Evolutionary conservation across 257 asterid species (phyloP), one percentile per base, ranked within the genome.

Genomic region (Craterostigma plantagineum): DNA sequence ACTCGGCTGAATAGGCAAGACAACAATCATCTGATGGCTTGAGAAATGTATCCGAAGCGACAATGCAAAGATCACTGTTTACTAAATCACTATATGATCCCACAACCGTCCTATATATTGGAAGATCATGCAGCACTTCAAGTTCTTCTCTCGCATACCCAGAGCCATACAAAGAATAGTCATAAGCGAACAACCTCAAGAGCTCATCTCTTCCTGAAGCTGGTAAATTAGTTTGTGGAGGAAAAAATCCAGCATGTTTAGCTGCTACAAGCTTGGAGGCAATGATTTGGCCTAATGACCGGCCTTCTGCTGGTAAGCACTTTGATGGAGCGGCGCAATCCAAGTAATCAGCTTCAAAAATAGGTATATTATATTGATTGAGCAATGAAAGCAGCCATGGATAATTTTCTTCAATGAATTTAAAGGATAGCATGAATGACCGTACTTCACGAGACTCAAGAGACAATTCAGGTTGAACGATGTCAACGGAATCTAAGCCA

Each of bases 381-480:
- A 83, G 78, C 66, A 83, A 50, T 18, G 87, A 69, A 41, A 60
- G 64, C 62, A 86, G 57, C 96, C 94, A 81, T 50, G 94, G 96
- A 65, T 81, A 77, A 54, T 60, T 81, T 38, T 59, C 67, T 48
- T 70, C 72, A 41, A 66, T 51, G 50, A 56, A 51, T 60, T 66
- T 59, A 62, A 66, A 72, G 33, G 92, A 70, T 43, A 47, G 56
- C 54, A 50, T 34, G 67, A 64, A 76, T 33, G n/a, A n/a, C n/a
- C n/a, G n/a, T n/a, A n/a, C n/a, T n/a, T n/a, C n/a, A n/a, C n/a
- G n/a, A n/a, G n/a, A n/a, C n/a, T n/a, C n/a, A n/a, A n/a, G n/a
- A n/a, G n/a, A n/a, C n/a, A 35, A 34, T 37, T 60, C 71, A 50
- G 70, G 53, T 17, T 56, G 63, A 17, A 57, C 44, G 65, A 51